Evolutionary conservation across 1,284 basidiomycete genomes (phyloP).

Genomic region (Ceratobasidium sp.): DNA sequence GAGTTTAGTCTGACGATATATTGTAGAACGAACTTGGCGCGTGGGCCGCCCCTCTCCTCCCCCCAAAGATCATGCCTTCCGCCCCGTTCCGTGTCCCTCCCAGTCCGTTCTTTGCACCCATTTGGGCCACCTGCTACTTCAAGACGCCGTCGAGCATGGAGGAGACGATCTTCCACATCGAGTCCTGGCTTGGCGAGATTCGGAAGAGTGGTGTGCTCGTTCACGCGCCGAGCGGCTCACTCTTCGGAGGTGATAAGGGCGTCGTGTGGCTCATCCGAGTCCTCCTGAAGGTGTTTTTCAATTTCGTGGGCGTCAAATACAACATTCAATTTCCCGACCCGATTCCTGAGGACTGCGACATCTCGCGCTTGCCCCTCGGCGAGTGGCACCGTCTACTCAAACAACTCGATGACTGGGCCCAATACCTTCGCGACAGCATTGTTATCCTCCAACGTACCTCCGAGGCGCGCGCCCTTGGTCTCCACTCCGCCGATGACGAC

Average conservation of each 20-base stretch:
- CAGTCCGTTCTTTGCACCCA: not conserved
- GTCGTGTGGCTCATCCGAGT: not conserved
- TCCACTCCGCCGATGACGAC: not conserved
- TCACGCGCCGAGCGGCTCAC: conserved; percentile 7
- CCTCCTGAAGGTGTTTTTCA: not conserved
- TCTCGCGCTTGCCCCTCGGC: not conserved
- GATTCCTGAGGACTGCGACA: not conserved
- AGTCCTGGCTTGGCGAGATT: not conserved
- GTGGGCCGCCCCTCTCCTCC: not conserved
- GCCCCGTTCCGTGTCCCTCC: not conserved
- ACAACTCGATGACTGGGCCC: not conserved
- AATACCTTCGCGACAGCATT: not conserved
- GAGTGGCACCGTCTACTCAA: not conserved
- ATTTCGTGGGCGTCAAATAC: not conserved
- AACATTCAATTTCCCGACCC: not conserved
- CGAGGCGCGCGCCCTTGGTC: not conserved
- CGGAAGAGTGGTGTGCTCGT: not conserved
- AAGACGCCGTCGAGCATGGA: not conserved
- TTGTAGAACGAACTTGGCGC: not conserved
- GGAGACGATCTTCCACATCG: not conserved
- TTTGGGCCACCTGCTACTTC: not conserved
- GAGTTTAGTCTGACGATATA: not conserved
- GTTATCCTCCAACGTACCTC: not conserved
- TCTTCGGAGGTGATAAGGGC: not conserved
- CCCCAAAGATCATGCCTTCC: not conserved